Conservation (phyloP, 345 rosid genomes). For the Geranium rotundifolium region DNA sequence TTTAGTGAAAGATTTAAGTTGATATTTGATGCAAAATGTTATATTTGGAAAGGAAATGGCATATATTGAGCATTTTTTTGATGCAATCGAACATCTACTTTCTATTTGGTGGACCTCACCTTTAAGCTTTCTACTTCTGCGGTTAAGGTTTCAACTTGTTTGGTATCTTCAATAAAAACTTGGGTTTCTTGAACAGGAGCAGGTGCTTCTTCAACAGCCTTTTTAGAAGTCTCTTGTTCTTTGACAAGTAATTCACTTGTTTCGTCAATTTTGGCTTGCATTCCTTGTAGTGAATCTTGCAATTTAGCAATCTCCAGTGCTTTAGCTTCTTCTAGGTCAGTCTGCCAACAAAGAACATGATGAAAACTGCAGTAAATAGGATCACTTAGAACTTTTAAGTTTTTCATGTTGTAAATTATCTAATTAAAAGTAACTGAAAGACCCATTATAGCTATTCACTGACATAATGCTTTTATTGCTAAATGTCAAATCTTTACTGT, state of each 20-base stretch:
- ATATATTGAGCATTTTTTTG: neutral
- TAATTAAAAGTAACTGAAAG: neutral
- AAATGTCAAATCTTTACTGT: neutral
- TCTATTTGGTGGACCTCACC: slow-evolving; percentile 11
- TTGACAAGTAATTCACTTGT: slow-evolving; percentile 21
- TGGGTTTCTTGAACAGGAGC: slow-evolving; percentile 39
- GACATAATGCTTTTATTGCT: neutral
- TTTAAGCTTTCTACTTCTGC: slow-evolving; percentile 33
- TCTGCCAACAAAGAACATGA: slow-evolving; percentile 19
- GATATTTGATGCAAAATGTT: no score
- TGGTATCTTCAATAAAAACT: slow-evolving; percentile 35
- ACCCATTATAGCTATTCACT: slow-evolving; percentile 6
- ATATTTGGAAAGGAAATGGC: neutral
- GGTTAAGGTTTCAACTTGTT: slow-evolving; percentile 29
- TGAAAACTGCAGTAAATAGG: neutral
- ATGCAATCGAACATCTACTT: neutral
- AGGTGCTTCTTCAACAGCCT: slow-evolving; percentile 42
- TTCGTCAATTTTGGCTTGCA: slow-evolving; percentile 37
- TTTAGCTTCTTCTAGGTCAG: slow-evolving; percentile 39
- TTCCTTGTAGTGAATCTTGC: slow-evolving; percentile 23
- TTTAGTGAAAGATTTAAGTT: no score
- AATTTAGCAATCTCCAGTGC: slow-evolving; percentile 31
- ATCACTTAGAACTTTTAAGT: neutral
- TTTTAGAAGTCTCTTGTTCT: slow-evolving; percentile 33
- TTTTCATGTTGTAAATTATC: neutral